Evolutionary conservation across 305 asterid genomes (phyloP).

Genomic region (Euphrasia arctica): DNA sequence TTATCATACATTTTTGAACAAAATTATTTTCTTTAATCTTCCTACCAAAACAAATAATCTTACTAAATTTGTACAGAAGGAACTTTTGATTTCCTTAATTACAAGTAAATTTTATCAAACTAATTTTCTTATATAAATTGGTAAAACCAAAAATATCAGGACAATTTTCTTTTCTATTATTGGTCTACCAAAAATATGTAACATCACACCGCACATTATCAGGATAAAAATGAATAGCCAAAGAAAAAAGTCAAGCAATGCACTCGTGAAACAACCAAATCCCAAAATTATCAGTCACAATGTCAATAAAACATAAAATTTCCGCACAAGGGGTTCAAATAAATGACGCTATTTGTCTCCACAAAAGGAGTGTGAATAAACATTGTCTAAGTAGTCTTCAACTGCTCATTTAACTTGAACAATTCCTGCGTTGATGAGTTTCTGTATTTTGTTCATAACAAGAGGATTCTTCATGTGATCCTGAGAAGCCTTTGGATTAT

Average conservation of each 20-base stretch:
- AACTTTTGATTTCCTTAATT: too few relatives aligned
- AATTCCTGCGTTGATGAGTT: conserved; percentile 77
- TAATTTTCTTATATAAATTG: background rate
- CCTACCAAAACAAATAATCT: too few relatives aligned
- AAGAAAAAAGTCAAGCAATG: background rate
- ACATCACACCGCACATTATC: too few relatives aligned
- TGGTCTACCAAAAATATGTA: background rate
- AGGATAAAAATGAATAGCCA: background rate
- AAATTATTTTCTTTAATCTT: too few relatives aligned
- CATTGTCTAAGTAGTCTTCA: background rate
- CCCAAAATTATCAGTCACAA: background rate
- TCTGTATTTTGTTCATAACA: conserved; percentile 85
- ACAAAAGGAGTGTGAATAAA: background rate
- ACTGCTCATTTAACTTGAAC: conserved; percentile 58
- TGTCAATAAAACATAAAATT: background rate
- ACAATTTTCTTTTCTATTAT: too few relatives aligned
- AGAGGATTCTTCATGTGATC: conserved; percentile 76
- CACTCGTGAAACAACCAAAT: background rate
- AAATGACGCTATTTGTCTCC: background rate
- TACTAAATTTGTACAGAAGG: too few relatives aligned
- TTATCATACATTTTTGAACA: too few relatives aligned
- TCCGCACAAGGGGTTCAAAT: background rate
- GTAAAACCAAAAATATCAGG: too few relatives aligned
- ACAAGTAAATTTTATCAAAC: background rate
- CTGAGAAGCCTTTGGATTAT: conserved; percentile 75